A percentile compares a stretch with the other conserved stretches of the same genome.
Evolutionary conservation across 768 basidiomycete genomes (phyloP).

Genomic region (Coprinellus micaceus): DNA sequence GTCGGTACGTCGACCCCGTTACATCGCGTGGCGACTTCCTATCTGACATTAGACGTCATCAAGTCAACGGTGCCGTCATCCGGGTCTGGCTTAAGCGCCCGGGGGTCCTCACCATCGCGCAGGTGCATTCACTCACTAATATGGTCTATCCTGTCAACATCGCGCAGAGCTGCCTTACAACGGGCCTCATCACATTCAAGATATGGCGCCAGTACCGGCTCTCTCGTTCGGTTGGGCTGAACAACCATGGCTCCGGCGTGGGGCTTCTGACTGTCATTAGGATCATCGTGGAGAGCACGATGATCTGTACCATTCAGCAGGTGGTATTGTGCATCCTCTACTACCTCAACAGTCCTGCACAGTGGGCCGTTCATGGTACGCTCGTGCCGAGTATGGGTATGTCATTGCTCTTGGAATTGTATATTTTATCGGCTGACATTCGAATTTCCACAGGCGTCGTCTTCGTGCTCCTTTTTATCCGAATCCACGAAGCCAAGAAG

Average conservation of each 20-base stretch:
- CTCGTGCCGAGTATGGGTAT: not conserved
- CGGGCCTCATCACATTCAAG: not conserved
- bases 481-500: not conserved
- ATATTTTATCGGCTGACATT: not conserved
- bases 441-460: not conserved
- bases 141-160: not conserved
- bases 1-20: not conserved
- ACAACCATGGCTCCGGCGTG: not conserved
- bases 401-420: not conserved
- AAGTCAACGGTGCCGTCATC: not conserved
- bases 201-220: conserved; percentile 1
- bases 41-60: not conserved
- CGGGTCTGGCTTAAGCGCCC: not conserved
- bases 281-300: too few relatives aligned
- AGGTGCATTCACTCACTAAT: not conserved
- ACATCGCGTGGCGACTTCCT: too few relatives aligned
- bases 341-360: not conserved
- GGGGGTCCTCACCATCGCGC: too few relatives aligned
- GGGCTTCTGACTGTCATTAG: not conserved
- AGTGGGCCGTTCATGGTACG: not conserved
- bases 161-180: not conserved
- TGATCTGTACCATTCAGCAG: conserved; percentile 1
- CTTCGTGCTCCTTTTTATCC: not conserved
- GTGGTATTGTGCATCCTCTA: not conserved
- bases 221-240: not conserved